phyloP scores from a whole-genome alignment of 2,329 filamentous ascomycete genomes.

The Xylariaceae sp. region DNA sequence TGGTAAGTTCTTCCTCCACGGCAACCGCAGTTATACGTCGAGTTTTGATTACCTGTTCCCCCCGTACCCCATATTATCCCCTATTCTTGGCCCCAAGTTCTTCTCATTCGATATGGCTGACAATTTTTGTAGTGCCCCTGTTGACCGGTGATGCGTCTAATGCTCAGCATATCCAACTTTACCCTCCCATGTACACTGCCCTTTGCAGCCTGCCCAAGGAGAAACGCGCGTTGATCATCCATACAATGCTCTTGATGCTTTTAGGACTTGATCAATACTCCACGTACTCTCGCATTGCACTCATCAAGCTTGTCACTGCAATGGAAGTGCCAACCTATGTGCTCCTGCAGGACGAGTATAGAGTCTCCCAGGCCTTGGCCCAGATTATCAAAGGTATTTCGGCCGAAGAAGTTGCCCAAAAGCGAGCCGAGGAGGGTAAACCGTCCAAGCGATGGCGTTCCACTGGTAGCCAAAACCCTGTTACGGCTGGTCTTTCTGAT shows the following conservation, averaged over 20 bases:
- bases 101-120: conserved; percentile 18
- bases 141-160: conserved; percentile 54
- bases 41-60: conserved; percentile 20
- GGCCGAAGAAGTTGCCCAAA: conserved; percentile 68
- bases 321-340: conserved; percentile 70
- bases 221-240: conserved; percentile 71
- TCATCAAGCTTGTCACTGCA: conserved; percentile 74
- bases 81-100: not conserved
- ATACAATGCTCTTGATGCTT: conserved; percentile 74
- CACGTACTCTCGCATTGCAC: conserved; percentile 73
- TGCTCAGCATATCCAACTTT: conserved; percentile 56
- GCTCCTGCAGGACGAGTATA: conserved; percentile 74
- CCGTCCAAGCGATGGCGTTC: conserved; percentile 59
- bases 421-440: conserved; percentile 69
- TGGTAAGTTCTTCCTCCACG: conserved; percentile 45
- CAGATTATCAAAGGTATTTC: conserved; percentile 76
- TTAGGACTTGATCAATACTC: conserved; percentile 80
- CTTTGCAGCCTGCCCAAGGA: conserved; percentile 66
- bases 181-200: conserved; percentile 65
- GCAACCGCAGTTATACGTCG: conserved; percentile 25
- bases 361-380: conserved; percentile 76
- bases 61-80: no score
- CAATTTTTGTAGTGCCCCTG: conserved; percentile 39
- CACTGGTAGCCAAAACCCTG: conserved; percentile 62
- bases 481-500: conserved; percentile 42